phyloP scores from a whole-genome alignment of 1,139 yeast species.

The Pichia sp. region DNA sequence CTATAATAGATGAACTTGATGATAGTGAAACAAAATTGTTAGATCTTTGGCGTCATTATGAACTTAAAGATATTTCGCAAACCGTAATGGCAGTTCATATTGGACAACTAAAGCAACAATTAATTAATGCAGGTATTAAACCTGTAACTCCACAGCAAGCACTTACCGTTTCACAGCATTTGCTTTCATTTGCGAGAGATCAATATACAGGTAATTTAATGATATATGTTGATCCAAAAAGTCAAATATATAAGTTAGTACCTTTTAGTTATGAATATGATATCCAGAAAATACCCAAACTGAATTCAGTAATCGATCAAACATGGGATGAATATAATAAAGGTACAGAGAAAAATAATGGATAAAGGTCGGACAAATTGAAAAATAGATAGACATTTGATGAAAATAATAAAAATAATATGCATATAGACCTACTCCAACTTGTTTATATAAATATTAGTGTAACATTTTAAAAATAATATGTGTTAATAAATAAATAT shows the following conservation, averaged over 20 bases:
- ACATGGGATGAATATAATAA: conserved; percentile 8
- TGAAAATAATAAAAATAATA: too few species aligned
- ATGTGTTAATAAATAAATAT: too few species aligned
- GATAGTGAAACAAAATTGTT: conserved; percentile 10
- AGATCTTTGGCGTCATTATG: conserved; percentile 11
- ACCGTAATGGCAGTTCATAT: conserved; percentile 22
- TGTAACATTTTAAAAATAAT: too few species aligned
- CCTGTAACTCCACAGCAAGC: conserved; percentile 17
- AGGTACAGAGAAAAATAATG: too few species aligned
- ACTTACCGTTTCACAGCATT: conserved; percentile 9
- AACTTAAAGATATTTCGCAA: conserved; percentile 19
- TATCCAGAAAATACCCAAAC: conserved; percentile 8
- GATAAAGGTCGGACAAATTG: too few species aligned
- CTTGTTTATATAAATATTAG: too few species aligned
- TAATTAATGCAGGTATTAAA: conserved; percentile 12
- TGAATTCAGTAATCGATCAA: conserved; percentile 2
- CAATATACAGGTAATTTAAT: conserved; percentile 13
- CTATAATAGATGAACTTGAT: conserved; percentile 6
- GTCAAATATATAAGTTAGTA: conserved; percentile 13
- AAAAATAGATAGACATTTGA: too few species aligned
- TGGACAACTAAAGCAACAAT: conserved; percentile 18
- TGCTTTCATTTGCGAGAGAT: conserved; percentile 13
- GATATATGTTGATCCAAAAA: conserved; percentile 13
- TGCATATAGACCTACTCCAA: too few species aligned
- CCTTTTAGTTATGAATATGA: conserved; percentile 21